Evolutionary conservation across 768 basidiomycete species (phyloP).

Genomic region (Leucosporidium creatinivorum): DNA sequence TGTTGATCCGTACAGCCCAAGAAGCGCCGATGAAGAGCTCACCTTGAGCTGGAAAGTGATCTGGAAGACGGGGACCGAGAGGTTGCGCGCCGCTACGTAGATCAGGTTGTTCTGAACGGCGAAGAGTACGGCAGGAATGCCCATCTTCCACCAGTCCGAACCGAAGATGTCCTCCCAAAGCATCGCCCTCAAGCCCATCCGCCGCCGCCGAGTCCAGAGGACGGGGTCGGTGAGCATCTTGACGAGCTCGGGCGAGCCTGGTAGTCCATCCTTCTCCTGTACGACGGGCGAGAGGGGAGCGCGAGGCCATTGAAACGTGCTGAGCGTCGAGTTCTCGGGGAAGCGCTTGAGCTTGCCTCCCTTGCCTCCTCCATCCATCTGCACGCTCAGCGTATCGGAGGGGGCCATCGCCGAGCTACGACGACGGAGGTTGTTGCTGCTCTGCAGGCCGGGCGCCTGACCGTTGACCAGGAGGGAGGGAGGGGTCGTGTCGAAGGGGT

Average conservation of each 20-base stretch:
- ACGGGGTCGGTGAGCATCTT: conserved; percentile 17
- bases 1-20: neutral
- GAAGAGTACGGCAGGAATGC: conserved; percentile 28
- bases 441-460: neutral
- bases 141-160: conserved; percentile 32
- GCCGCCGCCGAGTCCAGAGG: conserved; percentile 21
- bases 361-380: neutral
- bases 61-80: conserved; percentile 37
- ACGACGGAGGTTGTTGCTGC: conserved; percentile 10
- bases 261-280: conserved; percentile 14
- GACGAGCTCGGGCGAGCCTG: conserved; percentile 9
- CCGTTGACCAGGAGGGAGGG: neutral
- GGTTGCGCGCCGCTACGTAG: conserved; percentile 32
- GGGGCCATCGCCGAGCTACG: neutral
- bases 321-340: conserved; percentile 19
- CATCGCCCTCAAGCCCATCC: conserved; percentile 11
- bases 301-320: conserved; percentile 24
- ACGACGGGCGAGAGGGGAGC: conserved; percentile 20
- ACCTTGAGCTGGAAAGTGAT: conserved; percentile 38
- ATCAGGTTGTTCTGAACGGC: conserved; percentile 34
- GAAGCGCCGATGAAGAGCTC: neutral
- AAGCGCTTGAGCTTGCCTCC: conserved; percentile 4
- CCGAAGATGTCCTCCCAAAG: conserved; percentile 25
- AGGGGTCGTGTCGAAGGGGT: conserved; percentile 19
- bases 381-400: conserved; percentile 10